A percentile compares a stretch with the other conserved stretches of the same genome.
These are phyloP conservation scores for Nicotiana noctiflora DNA, from an alignment of 257 asterid species.

Conservation along the genomic window DNA sequence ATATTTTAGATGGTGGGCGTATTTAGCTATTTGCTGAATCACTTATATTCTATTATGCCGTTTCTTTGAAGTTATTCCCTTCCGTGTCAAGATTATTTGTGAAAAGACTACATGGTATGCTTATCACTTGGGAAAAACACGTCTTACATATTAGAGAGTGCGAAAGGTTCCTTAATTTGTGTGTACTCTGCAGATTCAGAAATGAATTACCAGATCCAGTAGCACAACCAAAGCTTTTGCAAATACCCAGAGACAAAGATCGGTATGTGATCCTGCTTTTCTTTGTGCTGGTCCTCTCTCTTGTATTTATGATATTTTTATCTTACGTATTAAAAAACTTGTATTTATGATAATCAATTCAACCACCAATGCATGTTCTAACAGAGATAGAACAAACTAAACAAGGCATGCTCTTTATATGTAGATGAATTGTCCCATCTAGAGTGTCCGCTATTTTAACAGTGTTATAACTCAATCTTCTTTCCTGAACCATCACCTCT, in stretches of 20 bases:
- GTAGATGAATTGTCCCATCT: not conserved
- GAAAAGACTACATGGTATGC: conserved; percentile 1
- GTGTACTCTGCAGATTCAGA: conserved; percentile 60
- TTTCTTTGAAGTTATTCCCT: not conserved
- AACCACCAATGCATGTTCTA: not conserved
- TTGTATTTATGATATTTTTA: not conserved
- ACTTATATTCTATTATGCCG: not conserved
- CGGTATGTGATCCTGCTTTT: conserved; percentile 37
- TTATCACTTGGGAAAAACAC: not conserved
- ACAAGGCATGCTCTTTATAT: not conserved
- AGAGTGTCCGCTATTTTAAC: not conserved
- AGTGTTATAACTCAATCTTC: not conserved
- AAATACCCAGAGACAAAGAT: conserved; percentile 72
- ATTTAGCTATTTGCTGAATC: not conserved
- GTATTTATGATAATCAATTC: not conserved
- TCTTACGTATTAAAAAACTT: not conserved
- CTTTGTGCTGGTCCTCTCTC: not conserved
- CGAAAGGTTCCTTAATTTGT: not conserved
- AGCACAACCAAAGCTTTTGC: conserved; percentile 86
- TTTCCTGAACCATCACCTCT: not conserved
- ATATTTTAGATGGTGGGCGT: not conserved
- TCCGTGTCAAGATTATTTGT: not conserved
- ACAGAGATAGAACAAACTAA: not conserved
- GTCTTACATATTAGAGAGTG: not conserved
- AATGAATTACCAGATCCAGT: conserved; percentile 98